Evolutionary conservation across 495 filamentous ascomycete genomes (phyloP).

Genomic region (Neurospora cerealis): DNA sequence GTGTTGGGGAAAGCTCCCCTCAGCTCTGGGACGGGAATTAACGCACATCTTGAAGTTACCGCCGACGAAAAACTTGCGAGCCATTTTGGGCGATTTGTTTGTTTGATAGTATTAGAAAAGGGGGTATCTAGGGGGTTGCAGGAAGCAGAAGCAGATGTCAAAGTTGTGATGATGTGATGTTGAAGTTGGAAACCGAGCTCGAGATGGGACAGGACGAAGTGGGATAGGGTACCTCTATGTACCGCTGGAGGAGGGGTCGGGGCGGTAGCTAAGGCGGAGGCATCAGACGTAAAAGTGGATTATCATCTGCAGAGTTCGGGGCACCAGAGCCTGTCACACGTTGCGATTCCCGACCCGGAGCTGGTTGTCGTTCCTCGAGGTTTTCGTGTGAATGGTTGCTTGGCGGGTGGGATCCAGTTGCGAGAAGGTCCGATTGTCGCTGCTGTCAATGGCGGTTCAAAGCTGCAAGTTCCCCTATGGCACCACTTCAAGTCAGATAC

Average conservation of each 20-base stretch:
- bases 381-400: neutral
- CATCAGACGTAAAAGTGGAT: neutral
- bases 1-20: neutral
- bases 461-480: neutral
- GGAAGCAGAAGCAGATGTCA: neutral
- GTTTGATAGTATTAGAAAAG: neutral
- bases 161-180: neutral
- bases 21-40: neutral
- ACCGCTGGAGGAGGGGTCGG: neutral
- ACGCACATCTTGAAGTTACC: conserved; percentile 98
- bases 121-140: neutral
- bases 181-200: neutral
- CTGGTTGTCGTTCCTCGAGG: neutral
- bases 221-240: neutral
- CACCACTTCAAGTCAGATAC: neutral
- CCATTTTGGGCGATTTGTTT: conserved; percentile 47
- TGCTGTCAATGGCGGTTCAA: neutral
- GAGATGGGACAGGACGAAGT: neutral
- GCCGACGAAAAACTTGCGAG: conserved; percentile 97
- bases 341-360: neutral
- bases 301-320: neutral
- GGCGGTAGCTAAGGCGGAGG: neutral
- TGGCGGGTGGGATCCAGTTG: neutral
- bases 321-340: neutral
- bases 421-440: neutral